Base-by-base conservation (phyloP, 345 rosid genomes). In the Sisymbrium irio region DNA sequence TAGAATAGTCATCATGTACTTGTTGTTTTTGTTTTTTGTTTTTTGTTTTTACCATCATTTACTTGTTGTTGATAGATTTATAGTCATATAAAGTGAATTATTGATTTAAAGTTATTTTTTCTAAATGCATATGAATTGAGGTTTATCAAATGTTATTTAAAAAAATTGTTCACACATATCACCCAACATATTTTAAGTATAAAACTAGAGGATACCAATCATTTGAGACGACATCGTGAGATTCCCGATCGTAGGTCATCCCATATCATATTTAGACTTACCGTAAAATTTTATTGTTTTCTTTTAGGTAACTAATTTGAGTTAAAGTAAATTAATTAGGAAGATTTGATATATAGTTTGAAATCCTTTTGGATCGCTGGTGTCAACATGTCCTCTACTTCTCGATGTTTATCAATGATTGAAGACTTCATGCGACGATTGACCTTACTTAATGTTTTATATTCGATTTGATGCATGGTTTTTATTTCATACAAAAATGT, bases 341-440 rank as follows among this genome's bases (percentile, higher is more conserved):
- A 41, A 54, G 40, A 68, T 54, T 30, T 33, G 3, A 56, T 49
- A 30, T 54, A 22, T 19, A 20, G 27, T 19, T 22, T 46, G 18
- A 15, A 11, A 46, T 70, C 13, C n/a, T 35, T 58, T 35, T 33
- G 58, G 39, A 46, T 59, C 37, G 18, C 47, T 45, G 13, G 37
- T 58, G 17, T 22, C 46, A 57, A 57, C 65, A 45, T 69, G 73
- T 7, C 36, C 56, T 42, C 56, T n/a, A 42, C 25, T 69, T 44
- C 33, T 45, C 65, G 20, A 41, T 9, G 17, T 5, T 37, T 50
- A 15, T 49, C 9, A 20, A 30, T 40, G 53, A 41, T 17, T 63
- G 11, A 62, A 39, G 61, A 51, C 62, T 62, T 53, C 70, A 19
- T 62, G 19, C 18, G 45, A 42, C 37, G 32, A 54, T 33, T 62